Conservation (phyloP, 345 rosid genomes). For the Schrenkiella parvula region DNA sequence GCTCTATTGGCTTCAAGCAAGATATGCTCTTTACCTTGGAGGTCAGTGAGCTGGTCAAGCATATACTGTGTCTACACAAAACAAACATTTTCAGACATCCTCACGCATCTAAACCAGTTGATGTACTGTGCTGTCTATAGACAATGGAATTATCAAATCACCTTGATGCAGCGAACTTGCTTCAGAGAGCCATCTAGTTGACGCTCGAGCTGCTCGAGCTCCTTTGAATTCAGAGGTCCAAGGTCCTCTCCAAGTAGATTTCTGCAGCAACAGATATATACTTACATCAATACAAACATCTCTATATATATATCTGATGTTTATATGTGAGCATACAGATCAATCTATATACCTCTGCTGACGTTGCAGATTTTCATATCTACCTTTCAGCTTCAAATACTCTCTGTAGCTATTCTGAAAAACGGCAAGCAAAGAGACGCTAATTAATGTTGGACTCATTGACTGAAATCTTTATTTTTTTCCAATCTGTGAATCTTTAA, state of each 20-base stretch:
- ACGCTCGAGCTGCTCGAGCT: conserved; percentile 95
- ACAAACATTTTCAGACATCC: conserved; percentile 5
- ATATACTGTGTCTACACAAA: conserved; percentile 71
- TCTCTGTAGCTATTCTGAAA: conserved; percentile 40
- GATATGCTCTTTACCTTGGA: conserved; percentile 83
- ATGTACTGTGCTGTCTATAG: not conserved
- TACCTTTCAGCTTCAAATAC: conserved; percentile 37
- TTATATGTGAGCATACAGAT: not conserved
- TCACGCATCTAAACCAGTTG: not conserved
- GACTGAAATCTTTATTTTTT: not conserved
- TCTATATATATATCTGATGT: not conserved
- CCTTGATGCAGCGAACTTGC: conserved; percentile 91
- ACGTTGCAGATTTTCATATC: conserved; percentile 35
- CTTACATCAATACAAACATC: not conserved
- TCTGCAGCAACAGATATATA: conserved; percentile 34
- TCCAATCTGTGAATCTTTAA: not conserved
- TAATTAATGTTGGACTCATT: not conserved
- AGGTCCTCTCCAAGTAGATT: conserved; percentile 96
- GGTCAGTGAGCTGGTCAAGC: conserved; percentile 95
- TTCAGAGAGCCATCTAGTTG: conserved; percentile 78
- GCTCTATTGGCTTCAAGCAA: conserved; percentile 86
- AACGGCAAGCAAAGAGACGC: not conserved
- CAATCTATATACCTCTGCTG: conserved; percentile 28
- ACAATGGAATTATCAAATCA: conserved; percentile 1
- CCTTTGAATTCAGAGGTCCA: conserved; percentile 86